Percentiles rank a stretch among this genome's conserved stretches.
phyloP scores from a whole-genome alignment of 176 grass and related monocot genomes.

The Hordeum marinum region DNA sequence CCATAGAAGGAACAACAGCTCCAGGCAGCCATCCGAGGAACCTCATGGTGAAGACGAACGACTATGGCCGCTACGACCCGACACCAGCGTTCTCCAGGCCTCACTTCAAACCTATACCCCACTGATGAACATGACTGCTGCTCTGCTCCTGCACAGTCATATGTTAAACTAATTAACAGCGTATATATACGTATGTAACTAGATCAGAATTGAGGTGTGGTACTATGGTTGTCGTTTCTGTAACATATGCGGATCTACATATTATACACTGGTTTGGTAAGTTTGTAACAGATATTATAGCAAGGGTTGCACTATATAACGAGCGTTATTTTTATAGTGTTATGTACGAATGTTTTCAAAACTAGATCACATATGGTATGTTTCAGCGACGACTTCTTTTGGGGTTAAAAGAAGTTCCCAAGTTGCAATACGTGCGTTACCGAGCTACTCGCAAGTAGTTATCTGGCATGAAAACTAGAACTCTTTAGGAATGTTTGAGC shows the following conservation, averaged over 20 bases:
- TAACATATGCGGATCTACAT: not conserved
- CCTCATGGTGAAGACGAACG: slow-evolving; percentile 55
- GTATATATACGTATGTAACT: not conserved
- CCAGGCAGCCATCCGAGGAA: slow-evolving; percentile 22
- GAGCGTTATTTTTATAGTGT: not conserved
- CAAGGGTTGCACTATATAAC: not conserved
- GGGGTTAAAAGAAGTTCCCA: too few species aligned
- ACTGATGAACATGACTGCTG: slow-evolving; percentile 25
- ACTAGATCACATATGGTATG: too few species aligned
- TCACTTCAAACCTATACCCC: slow-evolving; percentile 67
- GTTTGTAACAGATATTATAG: not conserved
- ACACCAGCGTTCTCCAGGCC: slow-evolving; percentile 62
- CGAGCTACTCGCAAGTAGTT: too few species aligned
- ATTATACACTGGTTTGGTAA: not conserved
- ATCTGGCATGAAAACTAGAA: too few species aligned
- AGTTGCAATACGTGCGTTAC: too few species aligned
- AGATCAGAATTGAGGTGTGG: slow-evolving; percentile 7
- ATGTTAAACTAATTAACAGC: not conserved
- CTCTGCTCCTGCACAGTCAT: not conserved
- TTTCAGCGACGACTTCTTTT: too few species aligned
- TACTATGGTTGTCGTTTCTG: not conserved
- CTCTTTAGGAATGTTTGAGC: too few species aligned
- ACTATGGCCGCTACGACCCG: slow-evolving; percentile 62
- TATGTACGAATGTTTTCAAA: too few species aligned
- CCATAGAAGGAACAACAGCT: slow-evolving; percentile 2